Percentiles rank a stretch among this genome's conserved stretches.
Evolutionary conservation across 495 filamentous ascomycete genomes (phyloP).

Genomic region (Penicillium silybi): DNA sequence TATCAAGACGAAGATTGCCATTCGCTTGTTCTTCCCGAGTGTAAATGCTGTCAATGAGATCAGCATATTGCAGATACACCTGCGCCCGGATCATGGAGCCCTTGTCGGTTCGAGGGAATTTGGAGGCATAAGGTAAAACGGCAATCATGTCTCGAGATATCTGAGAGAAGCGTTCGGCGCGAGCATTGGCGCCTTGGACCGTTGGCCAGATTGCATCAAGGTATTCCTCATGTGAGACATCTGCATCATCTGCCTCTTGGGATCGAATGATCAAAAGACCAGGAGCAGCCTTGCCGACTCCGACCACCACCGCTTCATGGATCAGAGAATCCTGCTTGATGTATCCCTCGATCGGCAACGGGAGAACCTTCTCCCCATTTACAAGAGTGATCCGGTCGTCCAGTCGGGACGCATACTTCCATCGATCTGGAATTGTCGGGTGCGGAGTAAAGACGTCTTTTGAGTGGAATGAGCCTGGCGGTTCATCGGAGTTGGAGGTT

Average conservation of each 20-base stretch:
- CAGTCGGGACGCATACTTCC: conserved; percentile 59
- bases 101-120: conserved; percentile 53
- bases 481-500: conserved; percentile 50
- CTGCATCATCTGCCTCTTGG: conserved; percentile 21
- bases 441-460: conserved; percentile 63
- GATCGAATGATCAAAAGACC: conserved; percentile 52
- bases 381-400: conserved; percentile 62
- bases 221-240: conserved; percentile 36
- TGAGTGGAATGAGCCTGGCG: conserved; percentile 50
- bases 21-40: conserved; percentile 24
- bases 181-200: conserved; percentile 46
- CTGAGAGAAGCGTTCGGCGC: conserved; percentile 52
- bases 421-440: conserved; percentile 52
- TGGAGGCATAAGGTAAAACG: conserved; percentile 35
- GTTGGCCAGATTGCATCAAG: conserved; percentile 45
- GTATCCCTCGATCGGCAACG: conserved; percentile 55
- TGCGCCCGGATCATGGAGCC: conserved; percentile 53
- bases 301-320: conserved; percentile 58
- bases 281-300: conserved; percentile 44
- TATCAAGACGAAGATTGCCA: conserved; percentile 32
- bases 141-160: conserved; percentile 52
- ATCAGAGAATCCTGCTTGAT: conserved; percentile 50
- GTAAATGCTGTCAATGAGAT: conserved; percentile 49
- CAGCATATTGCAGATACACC: conserved; percentile 44
- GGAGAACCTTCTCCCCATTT: conserved; percentile 70